phyloP scores from a whole-genome alignment of 1,139 yeast species.

The Sugiyamaella grinbergsii region DNA sequence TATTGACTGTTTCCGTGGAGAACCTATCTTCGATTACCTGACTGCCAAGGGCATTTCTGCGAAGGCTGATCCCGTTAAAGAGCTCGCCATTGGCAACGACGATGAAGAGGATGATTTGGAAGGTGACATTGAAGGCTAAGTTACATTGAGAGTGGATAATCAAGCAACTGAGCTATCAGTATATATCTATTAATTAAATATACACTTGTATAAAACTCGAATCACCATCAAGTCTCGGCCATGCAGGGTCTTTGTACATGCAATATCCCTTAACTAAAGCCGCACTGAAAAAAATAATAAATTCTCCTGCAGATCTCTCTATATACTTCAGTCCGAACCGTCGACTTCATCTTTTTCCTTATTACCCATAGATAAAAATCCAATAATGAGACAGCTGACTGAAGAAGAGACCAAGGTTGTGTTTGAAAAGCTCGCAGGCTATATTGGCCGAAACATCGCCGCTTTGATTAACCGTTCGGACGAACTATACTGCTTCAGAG shows the following conservation, averaged over 20 bases:
- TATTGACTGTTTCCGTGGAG: constrained; percentile 71
- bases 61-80: constrained; percentile 29
- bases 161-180: too few species aligned
- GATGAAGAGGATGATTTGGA: constrained; percentile 39
- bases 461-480: constrained; percentile 84
- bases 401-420: constrained; percentile 97
- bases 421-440: constrained; percentile 93
- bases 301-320: not conserved
- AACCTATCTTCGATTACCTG: constrained; percentile 71
- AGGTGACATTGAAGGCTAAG: constrained; percentile 37
- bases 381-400: constrained; percentile 89
- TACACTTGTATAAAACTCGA: too few species aligned
- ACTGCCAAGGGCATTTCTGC: constrained; percentile 60
- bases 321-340: not conserved
- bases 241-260: not conserved
- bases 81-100: constrained; percentile 33
- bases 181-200: not conserved
- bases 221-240: too few species aligned
- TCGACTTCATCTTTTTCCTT: not conserved
- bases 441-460: constrained; percentile 92
- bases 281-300: constrained; percentile 10
- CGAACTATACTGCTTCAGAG: constrained; percentile 90
- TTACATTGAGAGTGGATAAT: not conserved
- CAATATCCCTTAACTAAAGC: not conserved
- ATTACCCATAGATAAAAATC: not conserved